Conservation (phyloP, 2,329 filamentous ascomycete genomes). For the Harringtonia aguacate region DNA sequence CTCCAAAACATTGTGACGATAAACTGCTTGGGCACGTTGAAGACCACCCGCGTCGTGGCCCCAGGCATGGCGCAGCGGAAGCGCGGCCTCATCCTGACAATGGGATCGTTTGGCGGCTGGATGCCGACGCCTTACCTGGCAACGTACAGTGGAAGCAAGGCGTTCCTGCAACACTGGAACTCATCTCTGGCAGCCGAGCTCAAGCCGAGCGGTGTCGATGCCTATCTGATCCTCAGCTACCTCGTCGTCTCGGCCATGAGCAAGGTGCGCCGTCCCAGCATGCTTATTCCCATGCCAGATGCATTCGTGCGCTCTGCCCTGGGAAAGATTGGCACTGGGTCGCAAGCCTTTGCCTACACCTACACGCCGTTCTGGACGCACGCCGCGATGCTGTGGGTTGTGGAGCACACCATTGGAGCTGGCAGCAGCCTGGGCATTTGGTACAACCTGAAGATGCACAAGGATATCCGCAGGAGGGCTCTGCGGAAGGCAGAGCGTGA, state of each 20-base stretch:
- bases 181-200: slow-evolving; percentile 77
- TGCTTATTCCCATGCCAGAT: slow-evolving; percentile 70
- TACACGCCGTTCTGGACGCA: slow-evolving; percentile 93
- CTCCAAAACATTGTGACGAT: slow-evolving; percentile 86
- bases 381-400: slow-evolving; percentile 74
- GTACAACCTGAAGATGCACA: slow-evolving; percentile 59
- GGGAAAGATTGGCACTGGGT: slow-evolving; percentile 73
- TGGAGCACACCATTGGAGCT: slow-evolving; percentile 48
- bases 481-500: slow-evolving; percentile 77
- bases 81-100: slow-evolving; percentile 83
- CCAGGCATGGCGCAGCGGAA: slow-evolving; percentile 78
- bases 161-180: slow-evolving; percentile 96
- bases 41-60: slow-evolving; percentile 74
- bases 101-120: slow-evolving; percentile 93
- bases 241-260: slow-evolving; percentile 95
- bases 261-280: slow-evolving; percentile 74
- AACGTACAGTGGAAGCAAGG: slow-evolving; percentile 95
- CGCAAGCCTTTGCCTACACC: slow-evolving; percentile 69
- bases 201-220: slow-evolving; percentile 67
- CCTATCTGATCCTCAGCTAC: slow-evolving; percentile 87
- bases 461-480: slow-evolving; percentile 71
- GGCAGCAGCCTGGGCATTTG: slow-evolving; percentile 35
- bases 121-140: slow-evolving; percentile 85
- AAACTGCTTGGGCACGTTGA: slow-evolving; percentile 86
- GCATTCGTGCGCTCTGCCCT: slow-evolving; percentile 72